Percentiles rank a stretch among this genome's conserved stretches.
These are phyloP conservation scores for Pontederia paniculata DNA, from an alignment of 176 grass and related monocot genomes.

Conservation along the genomic window DNA sequence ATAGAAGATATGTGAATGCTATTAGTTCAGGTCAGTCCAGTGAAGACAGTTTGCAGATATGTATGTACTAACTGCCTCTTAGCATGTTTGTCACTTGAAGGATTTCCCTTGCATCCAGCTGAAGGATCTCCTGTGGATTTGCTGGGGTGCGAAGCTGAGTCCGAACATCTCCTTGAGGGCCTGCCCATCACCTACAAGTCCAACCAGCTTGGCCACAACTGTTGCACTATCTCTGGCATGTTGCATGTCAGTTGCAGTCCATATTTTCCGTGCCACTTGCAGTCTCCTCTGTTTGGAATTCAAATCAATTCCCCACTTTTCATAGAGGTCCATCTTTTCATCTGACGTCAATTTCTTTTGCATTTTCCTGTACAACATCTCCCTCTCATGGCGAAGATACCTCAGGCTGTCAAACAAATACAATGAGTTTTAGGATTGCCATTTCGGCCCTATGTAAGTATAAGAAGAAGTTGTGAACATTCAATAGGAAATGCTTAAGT, in stretches of 20 bases:
- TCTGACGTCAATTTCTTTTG: slow-evolving; percentile 32
- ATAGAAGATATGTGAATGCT: too few relatives aligned
- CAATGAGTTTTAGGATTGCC: neutral
- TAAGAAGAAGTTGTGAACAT: neutral
- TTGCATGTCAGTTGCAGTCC: slow-evolving; percentile 56
- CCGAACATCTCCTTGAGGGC: slow-evolving; percentile 83
- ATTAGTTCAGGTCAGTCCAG: too few relatives aligned
- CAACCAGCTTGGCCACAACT: slow-evolving; percentile 53
- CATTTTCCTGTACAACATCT: slow-evolving; percentile 81
- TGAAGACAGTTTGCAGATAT: too few relatives aligned
- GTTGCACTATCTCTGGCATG: slow-evolving; percentile 63
- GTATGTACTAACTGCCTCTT: neutral
- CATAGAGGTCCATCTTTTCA: slow-evolving; percentile 66
- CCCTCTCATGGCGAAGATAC: slow-evolving; percentile 54
- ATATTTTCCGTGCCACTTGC: slow-evolving; percentile 50
- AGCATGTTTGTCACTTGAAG: neutral
- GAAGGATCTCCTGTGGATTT: slow-evolving; percentile 41
- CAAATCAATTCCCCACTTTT: slow-evolving; percentile 54
- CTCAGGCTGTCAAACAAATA: slow-evolving; percentile 36
- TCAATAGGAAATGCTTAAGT: slow-evolving; percentile 12
- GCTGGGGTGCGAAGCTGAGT: slow-evolving; percentile 49
- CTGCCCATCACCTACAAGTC: slow-evolving; percentile 40
- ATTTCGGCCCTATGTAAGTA: neutral
- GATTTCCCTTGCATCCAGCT: slow-evolving; percentile 31
- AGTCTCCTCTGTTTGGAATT: slow-evolving; percentile 61